Base-by-base conservation (phyloP, 768 basidiomycete genomes). In the Lactarius deliciosus region DNA sequence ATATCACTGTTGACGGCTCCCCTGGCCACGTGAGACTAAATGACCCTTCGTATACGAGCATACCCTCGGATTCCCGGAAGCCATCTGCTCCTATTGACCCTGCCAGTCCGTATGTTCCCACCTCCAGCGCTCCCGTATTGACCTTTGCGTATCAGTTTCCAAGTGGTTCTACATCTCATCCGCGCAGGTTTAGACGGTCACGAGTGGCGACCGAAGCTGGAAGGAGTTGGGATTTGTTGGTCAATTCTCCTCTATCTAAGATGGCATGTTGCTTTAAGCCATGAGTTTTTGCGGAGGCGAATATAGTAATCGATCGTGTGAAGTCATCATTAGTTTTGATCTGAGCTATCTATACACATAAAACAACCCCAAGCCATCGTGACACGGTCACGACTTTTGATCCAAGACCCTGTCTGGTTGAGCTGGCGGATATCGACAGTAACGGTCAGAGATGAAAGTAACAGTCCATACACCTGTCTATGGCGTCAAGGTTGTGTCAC, bases 101-200 rank as follows among this genome's bases (percentile, higher is more conserved):
- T 68, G 90, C 94, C 63, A 89, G 95, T 95, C 74, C 76, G 88
- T 79, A 7, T 10, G 36, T 56, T n/a, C 60, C 57, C 59, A 11
- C 57, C 20, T 22, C 63, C 22, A 10, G 20, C 57, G 9, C 30
- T 41, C 18, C 11, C 18, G 36, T 67, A 40, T 66, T 34, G 67
- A 40, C 28, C 61, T 59, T 60, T 43, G 59, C 50, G 40, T 57
- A 5, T 28, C 69, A 92, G 92, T 94, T 72, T 92, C 87, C 70
- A 94, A 93, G 75, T 94, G 92, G 92, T 94, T 94, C 86, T 92
- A 94, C 79, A 95, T 95, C 73, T 92, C 93, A 25, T 93, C 92
- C 40, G 91, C 91, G 38, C 89, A 90, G 70, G 89, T 93, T 67
- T 93, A 72, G 57, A 40, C 38, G 38, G 22, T 50, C 55, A 22